Percentiles rank a stretch among this genome's conserved stretches.
Conservation (phyloP, 2,329 filamentous ascomycete species). For the Alternaria angustiovoidea region DNA sequence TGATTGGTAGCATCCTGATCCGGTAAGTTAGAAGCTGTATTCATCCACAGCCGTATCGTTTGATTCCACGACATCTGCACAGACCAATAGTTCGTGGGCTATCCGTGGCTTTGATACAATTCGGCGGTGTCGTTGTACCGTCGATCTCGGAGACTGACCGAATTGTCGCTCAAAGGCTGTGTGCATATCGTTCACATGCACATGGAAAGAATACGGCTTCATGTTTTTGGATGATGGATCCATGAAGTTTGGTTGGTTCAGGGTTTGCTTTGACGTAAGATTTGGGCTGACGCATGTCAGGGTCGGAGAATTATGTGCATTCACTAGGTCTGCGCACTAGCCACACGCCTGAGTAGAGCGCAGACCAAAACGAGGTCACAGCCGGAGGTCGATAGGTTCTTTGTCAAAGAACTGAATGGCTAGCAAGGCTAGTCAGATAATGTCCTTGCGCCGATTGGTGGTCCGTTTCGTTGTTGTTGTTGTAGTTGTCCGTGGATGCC, state of each 20-base stretch:
- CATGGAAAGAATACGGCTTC: constrained; percentile 9
- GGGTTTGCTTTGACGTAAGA: constrained; percentile 4
- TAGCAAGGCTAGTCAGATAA: background rate
- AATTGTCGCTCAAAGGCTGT: constrained; percentile 30
- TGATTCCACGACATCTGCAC: constrained; percentile 40
- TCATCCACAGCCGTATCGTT: constrained; percentile 30
- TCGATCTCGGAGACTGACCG: constrained; percentile 32
- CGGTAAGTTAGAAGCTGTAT: constrained; percentile 25
- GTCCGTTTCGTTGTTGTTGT: constrained; percentile 17
- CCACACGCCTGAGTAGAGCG: background rate
- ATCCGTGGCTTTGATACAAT: constrained; percentile 34
- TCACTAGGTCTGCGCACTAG: background rate
- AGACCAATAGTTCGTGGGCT: constrained; percentile 46
- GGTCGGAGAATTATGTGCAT: background rate
- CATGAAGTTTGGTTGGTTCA: background rate
- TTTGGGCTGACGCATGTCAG: constrained; percentile 1
- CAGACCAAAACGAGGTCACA: background rate
- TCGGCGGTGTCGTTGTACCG: constrained; percentile 39
- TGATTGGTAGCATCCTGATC: constrained; percentile 32
- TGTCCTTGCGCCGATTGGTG: constrained; percentile 17
- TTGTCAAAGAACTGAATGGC: constrained; percentile 2
- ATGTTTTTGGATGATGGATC: background rate
- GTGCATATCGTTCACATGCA: constrained; percentile 24
- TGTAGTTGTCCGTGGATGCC: constrained; percentile 27
- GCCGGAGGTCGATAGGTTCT: background rate